Base-by-base conservation (phyloP, 2,329 filamentous ascomycete genomes). In the Phialocephala sp. region DNA sequence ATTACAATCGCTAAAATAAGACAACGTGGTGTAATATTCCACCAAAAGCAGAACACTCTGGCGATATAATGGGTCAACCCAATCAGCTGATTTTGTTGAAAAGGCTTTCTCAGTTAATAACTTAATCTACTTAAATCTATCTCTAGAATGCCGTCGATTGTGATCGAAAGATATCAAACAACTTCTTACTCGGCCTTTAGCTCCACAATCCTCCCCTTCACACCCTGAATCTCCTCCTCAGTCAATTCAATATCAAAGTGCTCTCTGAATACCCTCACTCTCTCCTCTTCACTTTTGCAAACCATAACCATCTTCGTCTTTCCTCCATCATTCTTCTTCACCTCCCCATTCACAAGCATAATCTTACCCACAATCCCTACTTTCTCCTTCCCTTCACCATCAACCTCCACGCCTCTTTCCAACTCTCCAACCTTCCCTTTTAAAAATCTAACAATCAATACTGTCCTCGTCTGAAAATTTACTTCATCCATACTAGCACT, bases 361-460 rank as follows among this genome's bases (percentile, higher is more conserved):
- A 84, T 75, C 72, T 85, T 83, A 1, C 86, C 87, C 32, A 81
- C 77, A 56, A 87, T 79, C 68, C 80, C 77, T 32, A 63, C 65
- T 1, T 76, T 66, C 32, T 74, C 73, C 5, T 59, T 52, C 43
- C 35, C 64, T 1, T 76, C 66, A 24, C 75, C 72, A 57, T 37
- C 36, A 4, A 54, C 14, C 27, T 35, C 11, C 11, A 39, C 55
- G 18, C 43, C 62, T 18, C 8, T 11, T 22, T 54, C 58, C 24
- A 12, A 24, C 41, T 41, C 2, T 75, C 64, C 32, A 76, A 75
- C 63, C 87, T 71, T 54, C 8, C 50, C 50, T 12, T 32, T 9
- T 61, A 91, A 75, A 75, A 90, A 89, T 75, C 81, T 84, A 57
- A 86, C 80, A 59, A 86, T 82, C 24, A 90, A 74, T 41, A 89